Percentiles rank a stretch among this genome's conserved stretches.
phyloP scores from a whole-genome alignment of 169 alveolate species.

The Besnoitia besnoiti region DNA sequence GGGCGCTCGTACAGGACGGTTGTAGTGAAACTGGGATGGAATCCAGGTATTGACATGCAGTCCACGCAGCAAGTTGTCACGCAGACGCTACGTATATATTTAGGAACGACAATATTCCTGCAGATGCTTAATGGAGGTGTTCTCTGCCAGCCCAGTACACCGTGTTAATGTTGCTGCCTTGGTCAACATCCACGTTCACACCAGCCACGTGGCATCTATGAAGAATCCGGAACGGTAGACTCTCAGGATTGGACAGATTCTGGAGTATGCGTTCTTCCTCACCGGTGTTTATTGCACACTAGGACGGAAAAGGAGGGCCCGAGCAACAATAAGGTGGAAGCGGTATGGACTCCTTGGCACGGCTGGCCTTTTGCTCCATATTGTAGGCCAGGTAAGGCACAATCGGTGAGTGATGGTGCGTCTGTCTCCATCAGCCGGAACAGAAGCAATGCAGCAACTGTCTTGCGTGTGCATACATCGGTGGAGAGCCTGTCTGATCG shows the following conservation, averaged over 20 bases:
- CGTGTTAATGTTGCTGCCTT: no score
- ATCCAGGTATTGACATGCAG: no score
- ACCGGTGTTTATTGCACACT: background rate
- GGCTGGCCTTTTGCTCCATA: conserved; percentile 60
- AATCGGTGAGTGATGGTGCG: background rate
- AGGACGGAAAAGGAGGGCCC: background rate
- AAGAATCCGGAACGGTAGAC: no score
- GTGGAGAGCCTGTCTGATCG: background rate
- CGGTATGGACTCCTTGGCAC: conserved; percentile 32
- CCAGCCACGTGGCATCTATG: no score
- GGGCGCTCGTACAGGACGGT: background rate
- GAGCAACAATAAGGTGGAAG: conserved; percentile 30
- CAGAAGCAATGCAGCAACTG: background rate
- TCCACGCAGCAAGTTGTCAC: no score
- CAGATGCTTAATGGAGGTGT: no score
- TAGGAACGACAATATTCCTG: no score
- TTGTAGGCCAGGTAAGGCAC: conserved; percentile 15
- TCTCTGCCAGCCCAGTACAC: no score
- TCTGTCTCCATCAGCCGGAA: background rate
- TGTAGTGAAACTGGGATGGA: no score
- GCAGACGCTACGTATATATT: no score
- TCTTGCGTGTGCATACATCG: background rate
- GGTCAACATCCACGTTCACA: no score
- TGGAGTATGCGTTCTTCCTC: background rate
- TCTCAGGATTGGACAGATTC: no score